phyloP scores from a whole-genome alignment of 2,329 filamentous ascomycete genomes.

The Plenodomus tracheiphilus region DNA sequence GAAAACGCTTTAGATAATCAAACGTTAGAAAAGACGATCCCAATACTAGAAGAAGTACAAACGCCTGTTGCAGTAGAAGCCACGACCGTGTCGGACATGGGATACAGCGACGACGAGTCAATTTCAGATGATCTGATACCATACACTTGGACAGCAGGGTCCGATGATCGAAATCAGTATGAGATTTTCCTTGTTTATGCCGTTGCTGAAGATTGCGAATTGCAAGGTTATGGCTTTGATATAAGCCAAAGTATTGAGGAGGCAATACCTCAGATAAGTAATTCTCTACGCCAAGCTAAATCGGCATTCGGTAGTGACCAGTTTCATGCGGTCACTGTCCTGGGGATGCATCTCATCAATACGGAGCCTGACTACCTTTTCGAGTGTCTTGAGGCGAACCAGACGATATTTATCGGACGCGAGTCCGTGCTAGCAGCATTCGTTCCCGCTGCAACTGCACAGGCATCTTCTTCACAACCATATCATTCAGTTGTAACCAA shows the following conservation, averaged over 20 bases:
- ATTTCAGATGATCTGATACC: conserved; percentile 3
- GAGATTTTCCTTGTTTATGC: conserved; percentile 7
- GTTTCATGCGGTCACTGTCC: conserved; percentile 7
- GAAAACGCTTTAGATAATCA: conserved; percentile 1
- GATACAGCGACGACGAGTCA: conserved; percentile 8
- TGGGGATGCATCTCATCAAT: conserved; percentile 7
- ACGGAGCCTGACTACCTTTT: conserved; percentile 10
- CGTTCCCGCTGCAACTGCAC: conserved; percentile 2
- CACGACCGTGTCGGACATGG: conserved; percentile 8
- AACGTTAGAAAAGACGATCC: not conserved
- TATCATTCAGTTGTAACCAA: not conserved
- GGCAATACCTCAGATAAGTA: conserved; percentile 8
- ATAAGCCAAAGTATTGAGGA: conserved; percentile 9
- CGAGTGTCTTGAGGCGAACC: conserved; percentile 3
- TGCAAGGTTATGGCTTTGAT: conserved; percentile 4
- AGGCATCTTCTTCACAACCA: conserved; percentile 6
- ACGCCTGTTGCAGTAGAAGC: conserved; percentile 8
- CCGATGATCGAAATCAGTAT: conserved; percentile 6
- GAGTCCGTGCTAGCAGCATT: conserved; percentile 6
- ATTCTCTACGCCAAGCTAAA: conserved; percentile 7
- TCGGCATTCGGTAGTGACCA: conserved; percentile 6
- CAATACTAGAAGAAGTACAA: conserved; percentile 5
- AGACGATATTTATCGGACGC: conserved; percentile 7
- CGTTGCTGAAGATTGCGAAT: conserved; percentile 4
- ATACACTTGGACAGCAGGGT: conserved; percentile 6